phyloP scores from a whole-genome alignment of 768 basidiomycete species.

The Lactarius deliciosus region DNA sequence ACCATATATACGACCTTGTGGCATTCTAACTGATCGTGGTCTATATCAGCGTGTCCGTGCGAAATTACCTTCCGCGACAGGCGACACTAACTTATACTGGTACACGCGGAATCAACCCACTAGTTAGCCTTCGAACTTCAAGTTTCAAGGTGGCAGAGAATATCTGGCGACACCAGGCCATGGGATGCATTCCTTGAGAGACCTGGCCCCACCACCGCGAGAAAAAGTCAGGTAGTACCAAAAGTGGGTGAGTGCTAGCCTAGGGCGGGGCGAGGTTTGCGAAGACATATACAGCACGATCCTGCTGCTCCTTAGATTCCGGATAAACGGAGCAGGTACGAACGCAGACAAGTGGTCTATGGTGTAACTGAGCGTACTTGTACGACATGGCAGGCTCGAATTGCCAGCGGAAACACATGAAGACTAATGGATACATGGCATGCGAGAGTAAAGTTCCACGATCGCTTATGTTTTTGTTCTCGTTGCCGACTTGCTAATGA shows the following conservation, averaged over 20 bases:
- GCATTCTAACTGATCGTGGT: neutral
- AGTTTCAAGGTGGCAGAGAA: neutral
- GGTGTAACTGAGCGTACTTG: neutral
- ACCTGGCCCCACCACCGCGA: neutral
- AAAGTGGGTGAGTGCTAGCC: neutral
- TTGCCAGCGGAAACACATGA: constrained; percentile 9
- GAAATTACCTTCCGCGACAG: neutral
- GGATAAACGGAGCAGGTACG: neutral
- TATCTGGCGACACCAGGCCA: neutral
- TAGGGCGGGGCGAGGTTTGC: neutral
- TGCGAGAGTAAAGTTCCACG: neutral
- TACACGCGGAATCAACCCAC: neutral
- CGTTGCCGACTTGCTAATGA: constrained; percentile 80
- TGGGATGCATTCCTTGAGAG: neutral
- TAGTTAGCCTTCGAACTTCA: neutral
- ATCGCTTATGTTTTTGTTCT: constrained; percentile 61
- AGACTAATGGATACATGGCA: constrained; percentile 17
- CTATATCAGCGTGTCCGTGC: neutral
- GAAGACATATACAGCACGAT: neutral
- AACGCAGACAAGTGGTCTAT: neutral
- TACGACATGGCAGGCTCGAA: neutral
- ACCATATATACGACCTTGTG: neutral
- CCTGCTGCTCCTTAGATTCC: neutral
- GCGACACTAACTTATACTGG: neutral
- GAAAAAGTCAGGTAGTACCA: neutral